Conservation (phyloP, 345 rosid genomes). For the Hypericum perforatum region DNA sequence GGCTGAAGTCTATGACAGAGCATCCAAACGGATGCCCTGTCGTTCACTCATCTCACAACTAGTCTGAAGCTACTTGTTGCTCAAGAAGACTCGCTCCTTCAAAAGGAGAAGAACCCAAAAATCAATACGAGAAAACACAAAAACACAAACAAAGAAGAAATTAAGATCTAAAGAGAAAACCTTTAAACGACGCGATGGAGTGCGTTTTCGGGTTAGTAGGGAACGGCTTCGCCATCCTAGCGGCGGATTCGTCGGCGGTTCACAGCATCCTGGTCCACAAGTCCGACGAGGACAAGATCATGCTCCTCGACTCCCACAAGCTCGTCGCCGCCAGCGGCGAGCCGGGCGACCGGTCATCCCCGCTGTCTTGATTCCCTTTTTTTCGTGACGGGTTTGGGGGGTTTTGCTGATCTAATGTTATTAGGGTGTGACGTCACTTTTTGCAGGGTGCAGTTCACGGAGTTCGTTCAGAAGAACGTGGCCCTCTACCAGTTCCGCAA, state of each 20-base stretch:
- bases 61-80: no score
- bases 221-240: slow-evolving; percentile 69
- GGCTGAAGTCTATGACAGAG: no score
- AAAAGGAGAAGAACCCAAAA: no score
- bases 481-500: slow-evolving; percentile 83
- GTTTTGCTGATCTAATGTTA: no score
- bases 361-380: neutral
- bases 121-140: no score
- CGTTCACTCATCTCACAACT: no score
- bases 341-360: slow-evolving; percentile 70
- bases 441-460: slow-evolving; percentile 85
- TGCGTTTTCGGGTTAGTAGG: slow-evolving; percentile 93
- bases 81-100: no score
- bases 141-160: no score
- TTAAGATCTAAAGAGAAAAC: no score
- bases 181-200: slow-evolving; percentile 41
- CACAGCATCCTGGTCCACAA: slow-evolving; percentile 89
- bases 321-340: slow-evolving; percentile 95
- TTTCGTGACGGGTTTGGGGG: no score
- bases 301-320: slow-evolving; percentile 90
- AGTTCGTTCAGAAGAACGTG: slow-evolving; percentile 94
- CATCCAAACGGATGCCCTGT: no score
- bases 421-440: no score
- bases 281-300: slow-evolving; percentile 93
- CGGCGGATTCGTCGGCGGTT: slow-evolving; percentile 88